phyloP scores from a whole-genome alignment of 176 grass and related monocot species.

The Canna indica region DNA sequence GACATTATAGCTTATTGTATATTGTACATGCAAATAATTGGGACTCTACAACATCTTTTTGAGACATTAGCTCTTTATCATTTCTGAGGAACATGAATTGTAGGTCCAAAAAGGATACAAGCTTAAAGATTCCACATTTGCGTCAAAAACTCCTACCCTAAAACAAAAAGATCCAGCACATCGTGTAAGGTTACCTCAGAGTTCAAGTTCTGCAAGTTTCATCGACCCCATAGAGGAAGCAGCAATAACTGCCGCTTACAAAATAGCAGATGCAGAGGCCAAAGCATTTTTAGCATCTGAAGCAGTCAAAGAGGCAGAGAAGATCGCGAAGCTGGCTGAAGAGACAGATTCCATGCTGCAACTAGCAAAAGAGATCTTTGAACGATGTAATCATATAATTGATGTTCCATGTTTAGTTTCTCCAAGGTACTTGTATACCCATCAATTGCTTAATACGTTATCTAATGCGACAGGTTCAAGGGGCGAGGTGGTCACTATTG shows the following conservation, averaged over 20 bases:
- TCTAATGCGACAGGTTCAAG: slow-evolving; percentile 37
- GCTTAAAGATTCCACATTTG: slow-evolving; percentile 43
- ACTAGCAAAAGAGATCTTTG: slow-evolving; percentile 52
- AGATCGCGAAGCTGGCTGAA: slow-evolving; percentile 56
- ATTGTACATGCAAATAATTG: no score
- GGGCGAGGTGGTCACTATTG: slow-evolving; percentile 39
- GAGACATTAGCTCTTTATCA: no score
- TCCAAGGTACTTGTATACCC: not conserved
- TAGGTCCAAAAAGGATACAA: slow-evolving; percentile 63
- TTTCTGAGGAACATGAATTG: no score
- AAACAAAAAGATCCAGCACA: slow-evolving; percentile 55
- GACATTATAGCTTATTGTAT: no score
- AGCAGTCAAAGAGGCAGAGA: slow-evolving; percentile 61
- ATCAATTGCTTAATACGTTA: not conserved
- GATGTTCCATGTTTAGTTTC: slow-evolving; percentile 1
- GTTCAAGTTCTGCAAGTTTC: slow-evolving; percentile 7
- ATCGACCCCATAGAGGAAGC: slow-evolving; percentile 35
- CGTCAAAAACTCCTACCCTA: slow-evolving; percentile 38
- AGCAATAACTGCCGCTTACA: slow-evolving; percentile 45
- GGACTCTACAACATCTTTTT: no score
- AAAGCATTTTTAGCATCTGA: slow-evolving; percentile 74
- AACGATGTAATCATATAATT: slow-evolving; percentile 47
- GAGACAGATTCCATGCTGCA: slow-evolving; percentile 47
- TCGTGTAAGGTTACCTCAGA: slow-evolving; percentile 29
- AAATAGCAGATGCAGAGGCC: slow-evolving; percentile 72